These are phyloP conservation scores for Alnus rubra DNA, from an alignment of 306 rosid genomes.

Conservation along the genomic window DNA sequence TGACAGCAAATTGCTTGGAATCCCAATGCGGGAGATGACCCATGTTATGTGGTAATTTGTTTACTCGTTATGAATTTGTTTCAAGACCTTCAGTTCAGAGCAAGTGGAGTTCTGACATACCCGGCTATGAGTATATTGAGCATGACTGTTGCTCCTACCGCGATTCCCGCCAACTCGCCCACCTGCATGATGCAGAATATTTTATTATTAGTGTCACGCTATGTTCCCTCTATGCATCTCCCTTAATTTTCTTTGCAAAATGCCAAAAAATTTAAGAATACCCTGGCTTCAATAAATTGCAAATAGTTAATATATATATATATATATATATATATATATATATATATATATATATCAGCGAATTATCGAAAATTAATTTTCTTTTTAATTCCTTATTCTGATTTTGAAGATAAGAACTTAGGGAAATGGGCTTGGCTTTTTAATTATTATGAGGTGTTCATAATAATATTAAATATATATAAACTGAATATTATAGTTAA, in stretches of 20 bases:
- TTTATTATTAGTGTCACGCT: neutral
- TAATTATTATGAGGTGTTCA: neutral
- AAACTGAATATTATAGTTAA: no score
- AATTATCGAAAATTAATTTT: neutral
- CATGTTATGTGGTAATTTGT: neutral
- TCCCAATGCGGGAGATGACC: neutral
- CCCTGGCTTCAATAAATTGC: no score
- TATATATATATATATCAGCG: neutral
- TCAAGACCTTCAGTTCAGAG: neutral
- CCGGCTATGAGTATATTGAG: conserved; percentile 87
- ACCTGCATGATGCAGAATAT: conserved; percentile 46
- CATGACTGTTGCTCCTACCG: conserved; percentile 92
- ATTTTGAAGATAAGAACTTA: neutral
- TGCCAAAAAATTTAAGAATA: no score
- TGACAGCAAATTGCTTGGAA: no score
- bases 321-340: no score
- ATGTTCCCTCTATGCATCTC: no score
- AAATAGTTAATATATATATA: no score
- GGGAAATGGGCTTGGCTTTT: neutral
- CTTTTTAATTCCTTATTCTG: neutral
- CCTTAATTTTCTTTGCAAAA: no score
- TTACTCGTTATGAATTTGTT: neutral
- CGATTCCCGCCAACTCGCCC: conserved; percentile 85
- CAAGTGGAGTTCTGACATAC: conserved; percentile 41
- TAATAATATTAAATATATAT: no score